phyloP scores from a whole-genome alignment of 2,329 filamentous ascomycete species.

The Nemania bipapillata region DNA sequence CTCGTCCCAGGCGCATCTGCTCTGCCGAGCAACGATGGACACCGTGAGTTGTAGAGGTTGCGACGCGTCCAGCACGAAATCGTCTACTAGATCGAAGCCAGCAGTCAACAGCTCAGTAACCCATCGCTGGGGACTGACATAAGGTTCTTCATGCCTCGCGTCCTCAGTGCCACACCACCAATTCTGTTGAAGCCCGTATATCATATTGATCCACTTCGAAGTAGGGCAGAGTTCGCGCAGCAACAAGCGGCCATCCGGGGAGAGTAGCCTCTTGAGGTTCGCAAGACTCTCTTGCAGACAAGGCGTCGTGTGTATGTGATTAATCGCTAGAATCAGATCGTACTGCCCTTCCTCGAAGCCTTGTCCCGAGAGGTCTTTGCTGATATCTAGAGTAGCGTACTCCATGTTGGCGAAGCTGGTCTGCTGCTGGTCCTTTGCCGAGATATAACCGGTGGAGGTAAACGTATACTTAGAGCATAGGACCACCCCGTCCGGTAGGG shows the following conservation, averaged over 20 bases:
- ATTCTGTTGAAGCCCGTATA: background rate
- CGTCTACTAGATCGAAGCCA: too few species aligned
- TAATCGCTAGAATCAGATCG: background rate
- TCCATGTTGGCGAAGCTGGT: background rate
- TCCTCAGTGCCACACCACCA: constrained; percentile 17
- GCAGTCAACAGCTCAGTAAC: background rate
- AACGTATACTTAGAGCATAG: background rate
- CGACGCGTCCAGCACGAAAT: too few species aligned
- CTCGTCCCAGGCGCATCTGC: too few species aligned
- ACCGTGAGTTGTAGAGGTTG: too few species aligned
- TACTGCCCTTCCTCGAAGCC: background rate
- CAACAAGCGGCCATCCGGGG: background rate
- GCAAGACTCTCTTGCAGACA: background rate
- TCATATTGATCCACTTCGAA: constrained; percentile 7
- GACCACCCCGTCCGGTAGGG: background rate
- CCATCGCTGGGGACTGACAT: background rate
- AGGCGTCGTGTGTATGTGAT: background rate
- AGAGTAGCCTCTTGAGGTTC: background rate
- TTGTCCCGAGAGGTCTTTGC: background rate
- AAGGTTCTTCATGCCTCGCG: constrained; percentile 2
- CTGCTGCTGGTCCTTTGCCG: background rate
- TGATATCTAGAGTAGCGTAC: background rate
- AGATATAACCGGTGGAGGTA: background rate
- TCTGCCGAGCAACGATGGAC: too few species aligned
- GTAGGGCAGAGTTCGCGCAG: background rate